Base-by-base conservation (phyloP, 306 rosid species). In the Cicer yamashitae region DNA sequence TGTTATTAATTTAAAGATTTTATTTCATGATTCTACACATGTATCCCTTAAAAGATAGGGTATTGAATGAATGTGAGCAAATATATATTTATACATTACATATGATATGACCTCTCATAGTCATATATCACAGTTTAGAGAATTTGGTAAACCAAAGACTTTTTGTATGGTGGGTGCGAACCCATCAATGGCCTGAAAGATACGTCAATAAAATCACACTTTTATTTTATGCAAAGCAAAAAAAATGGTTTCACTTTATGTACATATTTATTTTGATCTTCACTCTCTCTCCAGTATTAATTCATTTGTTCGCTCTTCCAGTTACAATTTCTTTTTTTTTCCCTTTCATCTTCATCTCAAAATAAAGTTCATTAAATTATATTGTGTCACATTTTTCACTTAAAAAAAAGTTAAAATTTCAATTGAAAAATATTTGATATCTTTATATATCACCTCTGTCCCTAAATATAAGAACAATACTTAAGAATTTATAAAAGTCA, bases 131-230 rank as follows among this genome's bases (percentile, higher is more conserved):
- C 0, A 70, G 18, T 51, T 30, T 3, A 25, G n/a, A 53, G 74
- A 72, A 65, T 74, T 79, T 79, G 74, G 78, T 79, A 65, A 73
- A 64, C 14, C 62, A 74, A 72, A 73, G 79, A 73, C 79, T 65
- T 69, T 73, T 64, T 70, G 18, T 66, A 18, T 44, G 37, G 83
- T 79, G 46, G 83, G 53, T 65, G 69, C 63, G 9, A 73, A 56
- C 20, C 74, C 79, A 56, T 38, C 83, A 56, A 40, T 75, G 38
- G 45, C 47, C 60, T 69, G 18, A 77, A 67, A 68, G 53, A 12
- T 51, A 64, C 41, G 51, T 17, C 2, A 14, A 74, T 10, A 4
- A 17, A 50, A 13, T 3, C n/a, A 10, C 40, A 43, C 9, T 22
- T 73, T 73, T 8, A 17, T 39, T 71, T 71, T 40, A 71, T 71